Base-by-base conservation (phyloP, 257 asterid species). In the Striga asiatica region DNA sequence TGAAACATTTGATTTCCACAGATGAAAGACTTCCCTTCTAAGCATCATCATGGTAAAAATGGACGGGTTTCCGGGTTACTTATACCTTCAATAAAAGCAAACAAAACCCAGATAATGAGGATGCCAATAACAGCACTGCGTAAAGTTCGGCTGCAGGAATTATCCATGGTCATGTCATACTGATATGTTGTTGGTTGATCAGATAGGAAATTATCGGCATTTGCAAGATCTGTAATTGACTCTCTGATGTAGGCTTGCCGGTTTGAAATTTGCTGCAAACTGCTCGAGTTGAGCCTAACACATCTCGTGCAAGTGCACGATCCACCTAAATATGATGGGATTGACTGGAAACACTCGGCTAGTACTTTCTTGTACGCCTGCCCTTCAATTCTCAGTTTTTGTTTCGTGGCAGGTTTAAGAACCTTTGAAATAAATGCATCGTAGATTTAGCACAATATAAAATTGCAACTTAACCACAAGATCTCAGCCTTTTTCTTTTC, bases 301-400 rank as follows among this genome's bases (percentile, higher is more conserved):
- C 98, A 91, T 68, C 71, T 77, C 31, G 63, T 37, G 78, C 97
- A 92, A 34, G 63, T 56, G 82, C 98, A 92, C 27, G 5, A 53
- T 56, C 97, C 95, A 12, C 95, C 95, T 31, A 92, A 95, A 74
- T 80, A 88, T 18, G 83, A 72, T 11, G 97, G 98, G 54, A 81
- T 74, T 2, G 73, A 73, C 70, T 71, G 77, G 23, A 84, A 63
- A 54, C 63, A 60, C 64, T 81, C 84, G 1, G 80, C 66, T 18
- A 92, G 83, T 47, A 70, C 70, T 67, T 66, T 78, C 50, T 52
- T 75, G 60, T 77, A 88, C 21, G 58, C 50, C 20, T 76, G 82
- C 57, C 98, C 98, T 65, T 72, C 83, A 53, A 92, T 77, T 75
- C 84, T 92, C 70, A 92, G 72, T 76, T 88, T 92, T 66, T 71